A percentile compares a stretch with the other conserved stretches of the same genome.
These are phyloP conservation scores for Trichoderma sp. DNA, from an alignment of 2,329 filamentous ascomycete species.

Conservation along the genomic window DNA sequence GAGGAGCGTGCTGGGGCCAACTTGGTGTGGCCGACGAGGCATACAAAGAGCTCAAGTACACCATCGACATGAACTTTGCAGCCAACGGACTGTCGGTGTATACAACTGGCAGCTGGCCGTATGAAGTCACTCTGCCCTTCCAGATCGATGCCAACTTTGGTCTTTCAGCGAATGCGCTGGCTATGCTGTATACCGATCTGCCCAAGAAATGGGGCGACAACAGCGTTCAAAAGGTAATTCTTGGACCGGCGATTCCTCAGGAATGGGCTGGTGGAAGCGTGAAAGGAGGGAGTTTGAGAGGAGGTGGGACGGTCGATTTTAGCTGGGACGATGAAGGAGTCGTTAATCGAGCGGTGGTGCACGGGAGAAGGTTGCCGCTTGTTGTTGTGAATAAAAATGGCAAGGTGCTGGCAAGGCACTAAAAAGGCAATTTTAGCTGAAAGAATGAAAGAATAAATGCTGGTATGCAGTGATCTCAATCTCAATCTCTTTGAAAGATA, in stretches of 20 bases:
- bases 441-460: background rate
- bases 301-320: conserved; percentile 22
- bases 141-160: conserved; percentile 37
- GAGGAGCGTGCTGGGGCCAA: conserved; percentile 56
- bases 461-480: background rate
- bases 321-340: conserved; percentile 17
- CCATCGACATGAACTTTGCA: conserved; percentile 51
- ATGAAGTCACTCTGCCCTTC: conserved; percentile 26
- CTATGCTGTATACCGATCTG: conserved; percentile 17
- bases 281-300: conserved; percentile 15
- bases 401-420: conserved; percentile 8
- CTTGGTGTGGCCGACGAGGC: conserved; percentile 53
- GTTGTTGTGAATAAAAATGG: conserved; percentile 13
- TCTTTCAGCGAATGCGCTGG: conserved; percentile 11
- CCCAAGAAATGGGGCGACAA: conserved; percentile 4
- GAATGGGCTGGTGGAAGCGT: conserved; percentile 21
- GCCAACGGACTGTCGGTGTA: conserved; percentile 13
- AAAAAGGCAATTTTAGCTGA: background rate
- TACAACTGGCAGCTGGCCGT: conserved; percentile 14
- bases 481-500: background rate
- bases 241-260: conserved; percentile 16
- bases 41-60: conserved; percentile 49
- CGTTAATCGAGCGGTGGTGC: conserved; percentile 5
- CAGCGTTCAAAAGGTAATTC: conserved; percentile 14
- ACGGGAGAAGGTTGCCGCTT: conserved; percentile 1